Evolutionary conservation across 1,284 basidiomycete genomes (phyloP).

Genomic region (Pseudozyma pruni): DNA sequence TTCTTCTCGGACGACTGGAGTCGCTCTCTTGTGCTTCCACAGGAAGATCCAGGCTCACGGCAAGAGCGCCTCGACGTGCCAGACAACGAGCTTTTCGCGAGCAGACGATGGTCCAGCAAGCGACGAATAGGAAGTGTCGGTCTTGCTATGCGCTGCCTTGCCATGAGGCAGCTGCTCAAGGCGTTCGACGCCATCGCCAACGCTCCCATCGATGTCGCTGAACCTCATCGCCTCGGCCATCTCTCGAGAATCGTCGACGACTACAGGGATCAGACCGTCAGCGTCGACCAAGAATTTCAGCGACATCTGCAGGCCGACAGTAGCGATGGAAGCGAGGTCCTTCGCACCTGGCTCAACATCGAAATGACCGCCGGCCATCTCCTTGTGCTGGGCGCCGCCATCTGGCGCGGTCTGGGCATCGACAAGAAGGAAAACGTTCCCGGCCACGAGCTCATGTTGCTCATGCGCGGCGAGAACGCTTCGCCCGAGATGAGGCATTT

Average conservation of each 20-base stretch:
- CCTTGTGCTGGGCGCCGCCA: conserved; percentile 23
- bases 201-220: conserved; percentile 10
- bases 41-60: neutral
- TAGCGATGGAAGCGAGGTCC: conserved; percentile 3
- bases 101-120: conserved; percentile 18
- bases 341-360: conserved; percentile 25
- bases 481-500: conserved; percentile 24
- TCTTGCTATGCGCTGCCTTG: conserved; percentile 33
- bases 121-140: conserved; percentile 34
- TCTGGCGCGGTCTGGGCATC: conserved; percentile 31
- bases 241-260: conserved; percentile 19
- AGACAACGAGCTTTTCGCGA: conserved; percentile 22
- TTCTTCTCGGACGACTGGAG: conserved; percentile 37
- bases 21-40: conserved; percentile 19
- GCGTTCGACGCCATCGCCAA: conserved; percentile 26
- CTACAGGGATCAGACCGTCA: conserved; percentile 4
- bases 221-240: conserved; percentile 14
- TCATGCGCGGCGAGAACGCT: conserved; percentile 31
- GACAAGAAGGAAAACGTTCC: conserved; percentile 35
- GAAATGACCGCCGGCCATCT: conserved; percentile 32
- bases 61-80: neutral
- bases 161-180: conserved; percentile 20
- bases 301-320: conserved; percentile 5
- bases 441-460: conserved; percentile 11
- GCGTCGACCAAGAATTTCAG: conserved; percentile 15